phyloP scores from a whole-genome alignment of 108 stramenopile genomes.

The Discostella stelligeroides region DNA sequence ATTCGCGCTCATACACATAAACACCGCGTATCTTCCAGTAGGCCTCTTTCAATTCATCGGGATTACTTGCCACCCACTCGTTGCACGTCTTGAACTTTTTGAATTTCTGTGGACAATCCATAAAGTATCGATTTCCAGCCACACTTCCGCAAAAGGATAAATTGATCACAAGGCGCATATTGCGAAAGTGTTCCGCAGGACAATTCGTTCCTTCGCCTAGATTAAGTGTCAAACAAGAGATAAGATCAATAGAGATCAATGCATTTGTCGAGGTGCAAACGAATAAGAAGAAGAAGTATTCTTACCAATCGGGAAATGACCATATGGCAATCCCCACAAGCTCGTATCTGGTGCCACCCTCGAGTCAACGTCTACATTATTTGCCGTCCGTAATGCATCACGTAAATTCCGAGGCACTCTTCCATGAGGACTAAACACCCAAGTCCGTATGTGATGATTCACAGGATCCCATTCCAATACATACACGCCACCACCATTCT shows the following conservation, averaged over 20 bases:
- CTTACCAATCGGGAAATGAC: slow-evolving; percentile 80
- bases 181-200: slow-evolving; percentile 68
- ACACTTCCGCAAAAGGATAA: slow-evolving; percentile 88
- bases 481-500: slow-evolving; percentile 86
- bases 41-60: slow-evolving; percentile 79
- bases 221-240: background rate
- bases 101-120: slow-evolving; percentile 79
- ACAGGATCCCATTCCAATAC: slow-evolving; percentile 90
- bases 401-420: slow-evolving; percentile 77
- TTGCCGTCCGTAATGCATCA: slow-evolving; percentile 71
- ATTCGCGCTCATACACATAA: slow-evolving; percentile 84
- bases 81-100: slow-evolving; percentile 75
- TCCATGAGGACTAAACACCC: slow-evolving; percentile 85
- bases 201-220: slow-evolving; percentile 79
- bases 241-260: background rate
- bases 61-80: slow-evolving; percentile 72
- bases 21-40: slow-evolving; percentile 91
- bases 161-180: slow-evolving; percentile 91
- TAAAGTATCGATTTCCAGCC: slow-evolving; percentile 78
- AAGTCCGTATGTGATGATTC: slow-evolving; percentile 78
- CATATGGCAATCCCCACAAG: slow-evolving; percentile 85
- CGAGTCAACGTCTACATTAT: slow-evolving; percentile 26
- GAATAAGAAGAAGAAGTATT: too few species aligned
- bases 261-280: too few species aligned
- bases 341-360: slow-evolving; percentile 85